Evolutionary conservation across 2,329 filamentous ascomycete species (phyloP).

Genomic region (Sporothrix curviconia): DNA sequence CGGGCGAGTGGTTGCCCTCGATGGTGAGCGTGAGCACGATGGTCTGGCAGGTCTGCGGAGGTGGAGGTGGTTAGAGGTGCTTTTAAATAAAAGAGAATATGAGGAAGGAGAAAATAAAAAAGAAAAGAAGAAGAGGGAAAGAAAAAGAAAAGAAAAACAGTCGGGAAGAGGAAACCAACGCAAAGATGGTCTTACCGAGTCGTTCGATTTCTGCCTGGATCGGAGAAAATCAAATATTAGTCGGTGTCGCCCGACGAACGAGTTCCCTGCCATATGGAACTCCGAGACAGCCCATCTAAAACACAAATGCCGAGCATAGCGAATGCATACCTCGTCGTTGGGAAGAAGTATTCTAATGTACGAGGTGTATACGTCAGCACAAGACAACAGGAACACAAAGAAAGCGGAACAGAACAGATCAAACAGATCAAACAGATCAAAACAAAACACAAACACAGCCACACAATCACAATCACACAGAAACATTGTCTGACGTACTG

Average conservation of each 20-base stretch:
- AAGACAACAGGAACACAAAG: conserved; percentile 1
- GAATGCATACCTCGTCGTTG: conserved; percentile 19
- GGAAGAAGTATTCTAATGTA: conserved; percentile 23
- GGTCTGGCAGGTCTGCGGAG: conserved; percentile 22
- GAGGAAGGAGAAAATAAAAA: no score
- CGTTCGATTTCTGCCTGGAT: conserved; percentile 19
- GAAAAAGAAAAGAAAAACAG: background rate
- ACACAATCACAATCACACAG: no score
- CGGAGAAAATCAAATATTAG: background rate
- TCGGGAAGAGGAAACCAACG: background rate
- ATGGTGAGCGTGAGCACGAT: conserved; percentile 19
- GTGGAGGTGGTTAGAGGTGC: background rate
- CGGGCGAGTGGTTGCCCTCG: conserved; percentile 16
- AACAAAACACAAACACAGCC: background rate
- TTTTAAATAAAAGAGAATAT: background rate
- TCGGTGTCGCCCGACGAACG: background rate
- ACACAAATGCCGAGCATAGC: background rate
- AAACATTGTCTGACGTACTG: no score
- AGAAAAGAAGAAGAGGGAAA: background rate
- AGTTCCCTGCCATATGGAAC: no score
- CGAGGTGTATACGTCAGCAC: no score
- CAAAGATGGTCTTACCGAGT: conserved; percentile 15
- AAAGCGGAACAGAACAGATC: background rate
- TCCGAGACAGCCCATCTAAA: no score
- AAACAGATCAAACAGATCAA: background rate